Base-by-base conservation (phyloP, 371 early-diverging fungal genomes). In the Lichtheimia ramosa region DNA sequence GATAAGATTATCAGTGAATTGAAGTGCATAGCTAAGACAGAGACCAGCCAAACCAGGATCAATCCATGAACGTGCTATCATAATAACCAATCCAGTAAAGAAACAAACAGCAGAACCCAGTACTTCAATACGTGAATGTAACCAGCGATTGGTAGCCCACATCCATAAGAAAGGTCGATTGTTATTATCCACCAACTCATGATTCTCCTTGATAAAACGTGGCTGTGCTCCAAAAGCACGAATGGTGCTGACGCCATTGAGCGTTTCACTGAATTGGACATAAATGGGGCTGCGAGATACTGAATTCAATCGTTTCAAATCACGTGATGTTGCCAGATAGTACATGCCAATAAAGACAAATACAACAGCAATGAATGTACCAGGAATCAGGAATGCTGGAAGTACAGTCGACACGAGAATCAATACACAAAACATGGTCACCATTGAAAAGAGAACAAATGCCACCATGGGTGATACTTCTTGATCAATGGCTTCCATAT, bases 111-210 rank as follows among this genome's bases (percentile, higher is more conserved):
- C 59, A 4, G 92, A 85, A 39, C 89, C 85, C 5, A 89, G 70
- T 0, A 87, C 25, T 48, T 93, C 94, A 5, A 89, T 86, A 48
- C 96, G 91, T 48, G 89, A 69, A 58, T 87, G 87, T n/a, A 96
- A 74, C 97, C 96, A 95, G 49, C 94, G 89, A 78, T 95, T 95
- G 48, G 89, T 84, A 3, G 88, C 87, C 93, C 95, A 94, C 69
- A 90, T 72, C 67, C 85, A 86, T 50, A 89, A 87, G 75, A 87
- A 94, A 5, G 95, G 89, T 14, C 95, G 82, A 70, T 90, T 89
- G 73, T 92, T 86, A 21, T 66, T 70, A 62, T 92, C 89, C 51
- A 92, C 75, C 40, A 67, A 58, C 15, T 65, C 66, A 59, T 81
- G 75, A 16, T 82, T 84, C 43, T 87, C 86, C 14, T 75, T 54